Conservation (phyloP, 495 filamentous ascomycete genomes). For the Parmelia sp. region DNA sequence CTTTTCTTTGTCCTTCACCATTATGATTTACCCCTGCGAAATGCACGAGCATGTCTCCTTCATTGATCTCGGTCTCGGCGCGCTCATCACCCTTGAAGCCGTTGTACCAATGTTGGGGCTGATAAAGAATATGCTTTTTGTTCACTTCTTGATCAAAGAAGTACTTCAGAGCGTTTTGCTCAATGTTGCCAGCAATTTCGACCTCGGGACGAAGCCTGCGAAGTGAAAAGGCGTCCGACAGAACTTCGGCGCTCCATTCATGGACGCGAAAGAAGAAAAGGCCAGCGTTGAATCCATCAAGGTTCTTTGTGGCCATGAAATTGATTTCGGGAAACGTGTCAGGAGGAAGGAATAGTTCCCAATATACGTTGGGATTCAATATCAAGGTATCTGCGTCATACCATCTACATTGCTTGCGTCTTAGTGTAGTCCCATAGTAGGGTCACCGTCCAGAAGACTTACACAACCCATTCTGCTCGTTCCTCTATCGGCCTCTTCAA, state of each 20-base stretch:
- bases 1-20: background rate
- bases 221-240: slow-evolving; percentile 41
- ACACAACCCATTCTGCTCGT: background rate
- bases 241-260: slow-evolving; percentile 45
- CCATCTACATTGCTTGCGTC: slow-evolving; percentile 33
- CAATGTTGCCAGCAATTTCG: slow-evolving; percentile 16
- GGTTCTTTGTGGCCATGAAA: slow-evolving; percentile 44
- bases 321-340: slow-evolving; percentile 37
- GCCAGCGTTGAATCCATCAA: slow-evolving; percentile 52
- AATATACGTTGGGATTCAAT: slow-evolving; percentile 42
- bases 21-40: background rate
- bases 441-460: background rate
- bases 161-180: background rate
- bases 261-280: slow-evolving; percentile 45
- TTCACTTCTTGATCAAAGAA: background rate
- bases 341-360: slow-evolving; percentile 48
- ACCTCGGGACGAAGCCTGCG: slow-evolving; percentile 39
- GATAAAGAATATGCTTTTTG: background rate
- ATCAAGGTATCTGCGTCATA: slow-evolving; percentile 35
- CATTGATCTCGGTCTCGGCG: background rate
- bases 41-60: slow-evolving; percentile 1
- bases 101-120: background rate
- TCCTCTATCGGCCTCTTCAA: background rate
- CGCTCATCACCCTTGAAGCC: background rate
- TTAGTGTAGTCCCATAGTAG: background rate